Evolutionary conservation across 192 early-diverging fungal genomes (phyloP).

Genomic region (Chytriomyces sp.): DNA sequence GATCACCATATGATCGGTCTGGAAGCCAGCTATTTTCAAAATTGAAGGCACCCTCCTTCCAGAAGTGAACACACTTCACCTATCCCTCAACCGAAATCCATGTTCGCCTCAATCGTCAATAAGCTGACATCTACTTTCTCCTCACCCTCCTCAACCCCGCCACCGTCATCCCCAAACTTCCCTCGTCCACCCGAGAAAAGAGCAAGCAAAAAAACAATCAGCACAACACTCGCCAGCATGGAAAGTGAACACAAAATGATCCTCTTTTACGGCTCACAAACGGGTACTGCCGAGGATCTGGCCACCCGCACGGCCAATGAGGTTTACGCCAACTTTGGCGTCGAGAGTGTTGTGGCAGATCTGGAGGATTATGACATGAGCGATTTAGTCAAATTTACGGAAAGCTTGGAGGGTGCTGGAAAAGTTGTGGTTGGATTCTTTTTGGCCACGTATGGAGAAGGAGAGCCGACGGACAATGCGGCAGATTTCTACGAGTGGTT

Average conservation of each 20-base stretch:
- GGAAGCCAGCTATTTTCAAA: too few relatives aligned
- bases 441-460: slow-evolving; percentile 96
- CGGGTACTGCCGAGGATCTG: slow-evolving; percentile 98
- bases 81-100: too few relatives aligned
- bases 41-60: too few relatives aligned
- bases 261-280: slow-evolving; percentile 97
- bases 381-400: slow-evolving; percentile 70
- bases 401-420: slow-evolving; percentile 41
- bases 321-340: slow-evolving; percentile 66
- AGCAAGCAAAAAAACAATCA: slow-evolving; percentile 46
- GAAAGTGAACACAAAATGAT: slow-evolving; percentile 59
- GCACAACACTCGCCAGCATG: slow-evolving; percentile 35
- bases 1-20: too few relatives aligned
- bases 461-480: slow-evolving; percentile 98
- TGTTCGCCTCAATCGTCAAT: slow-evolving; percentile 7
- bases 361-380: slow-evolving; percentile 90
- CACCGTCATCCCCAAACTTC: background rate
- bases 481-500: slow-evolving; percentile 91
- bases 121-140: background rate
- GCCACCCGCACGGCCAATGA: slow-evolving; percentile 90
- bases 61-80: too few relatives aligned
- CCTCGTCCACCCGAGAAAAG: background rate
- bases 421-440: slow-evolving; percentile 81
- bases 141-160: background rate
- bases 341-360: slow-evolving; percentile 81